These are phyloP conservation scores for Xylaria sp. DNA, from an alignment of 495 filamentous ascomycete genomes.

Conservation along the genomic window DNA sequence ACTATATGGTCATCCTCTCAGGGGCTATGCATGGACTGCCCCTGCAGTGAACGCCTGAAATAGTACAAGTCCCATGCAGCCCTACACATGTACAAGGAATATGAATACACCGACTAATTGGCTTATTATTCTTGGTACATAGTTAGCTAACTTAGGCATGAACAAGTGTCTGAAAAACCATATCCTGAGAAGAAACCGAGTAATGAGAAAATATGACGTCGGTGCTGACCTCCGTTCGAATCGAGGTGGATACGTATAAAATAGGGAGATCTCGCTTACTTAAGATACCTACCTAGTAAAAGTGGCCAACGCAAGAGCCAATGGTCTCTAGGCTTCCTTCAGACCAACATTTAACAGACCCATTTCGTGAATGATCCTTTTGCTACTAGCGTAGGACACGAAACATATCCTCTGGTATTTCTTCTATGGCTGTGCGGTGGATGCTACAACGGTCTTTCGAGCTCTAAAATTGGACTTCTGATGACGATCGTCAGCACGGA, in stretches of 20 bases:
- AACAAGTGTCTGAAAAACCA: not conserved
- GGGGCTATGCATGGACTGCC: conserved; percentile 10
- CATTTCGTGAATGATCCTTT: not conserved
- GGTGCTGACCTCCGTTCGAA: not conserved
- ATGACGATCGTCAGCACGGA: conserved; percentile 18
- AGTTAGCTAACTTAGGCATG: too few relatives aligned
- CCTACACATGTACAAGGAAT: not conserved
- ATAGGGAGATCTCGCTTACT: not conserved
- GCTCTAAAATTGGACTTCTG: not conserved
- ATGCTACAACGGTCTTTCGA: not conserved
- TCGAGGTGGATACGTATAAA: not conserved
- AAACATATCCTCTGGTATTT: too few relatives aligned
- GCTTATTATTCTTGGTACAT: not conserved
- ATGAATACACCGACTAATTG: not conserved
- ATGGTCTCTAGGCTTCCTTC: not conserved
- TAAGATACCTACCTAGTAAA: not conserved
- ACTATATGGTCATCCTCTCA: not conserved
- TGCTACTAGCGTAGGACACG: not conserved
- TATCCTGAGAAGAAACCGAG: not conserved
- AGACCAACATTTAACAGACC: not conserved
- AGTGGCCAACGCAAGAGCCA: not conserved
- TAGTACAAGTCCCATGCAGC: conserved; percentile 3
- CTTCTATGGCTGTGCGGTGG: not conserved
- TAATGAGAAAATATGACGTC: not conserved
- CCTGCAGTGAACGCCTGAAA: not conserved